Conservation (phyloP, 805 yeast species). For the Kazachstania martiniae region DNA sequence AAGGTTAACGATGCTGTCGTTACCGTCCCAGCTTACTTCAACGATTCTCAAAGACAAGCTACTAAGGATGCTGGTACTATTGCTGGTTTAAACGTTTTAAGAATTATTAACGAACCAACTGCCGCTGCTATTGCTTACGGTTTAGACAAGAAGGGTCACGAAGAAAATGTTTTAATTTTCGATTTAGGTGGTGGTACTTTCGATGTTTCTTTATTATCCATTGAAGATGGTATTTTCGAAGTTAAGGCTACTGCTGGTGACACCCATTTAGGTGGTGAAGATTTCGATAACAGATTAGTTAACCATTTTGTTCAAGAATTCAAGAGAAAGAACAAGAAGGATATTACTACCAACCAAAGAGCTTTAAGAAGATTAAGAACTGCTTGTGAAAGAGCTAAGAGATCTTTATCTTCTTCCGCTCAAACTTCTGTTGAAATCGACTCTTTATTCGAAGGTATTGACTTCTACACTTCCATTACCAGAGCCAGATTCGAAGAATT, state of each 20-base stretch:
- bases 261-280: slow-evolving; percentile 96
- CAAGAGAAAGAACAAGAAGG: slow-evolving; percentile 97
- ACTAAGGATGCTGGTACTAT: slow-evolving; percentile 94
- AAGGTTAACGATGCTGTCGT: slow-evolving; percentile 85
- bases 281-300: slow-evolving; percentile 93
- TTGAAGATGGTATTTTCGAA: slow-evolving; percentile 94
- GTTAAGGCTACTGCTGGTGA: slow-evolving; percentile 84
- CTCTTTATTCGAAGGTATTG: slow-evolving; percentile 92
- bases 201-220: slow-evolving; percentile 89
- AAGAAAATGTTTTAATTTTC: slow-evolving; percentile 84
- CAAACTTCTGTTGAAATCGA: slow-evolving; percentile 96
- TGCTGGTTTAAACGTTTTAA: slow-evolving; percentile 86
- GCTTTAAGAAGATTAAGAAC: slow-evolving; percentile 97
- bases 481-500: slow-evolving; percentile 98
- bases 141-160: slow-evolving; percentile 55
- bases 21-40: slow-evolving; percentile 93
- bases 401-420: slow-evolving; percentile 94
- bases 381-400: slow-evolving; percentile 98
- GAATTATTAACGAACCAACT: slow-evolving; percentile 93
- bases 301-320: slow-evolving; percentile 89
- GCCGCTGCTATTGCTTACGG: slow-evolving; percentile 99
- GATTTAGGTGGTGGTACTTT: slow-evolving; percentile 99
- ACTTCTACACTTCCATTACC: slow-evolving; percentile 94
- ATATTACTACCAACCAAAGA: slow-evolving; percentile 85
- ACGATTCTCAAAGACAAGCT: slow-evolving; percentile 95